Base-by-base conservation (phyloP, 306 rosid species). In the Neltuma alba region DNA sequence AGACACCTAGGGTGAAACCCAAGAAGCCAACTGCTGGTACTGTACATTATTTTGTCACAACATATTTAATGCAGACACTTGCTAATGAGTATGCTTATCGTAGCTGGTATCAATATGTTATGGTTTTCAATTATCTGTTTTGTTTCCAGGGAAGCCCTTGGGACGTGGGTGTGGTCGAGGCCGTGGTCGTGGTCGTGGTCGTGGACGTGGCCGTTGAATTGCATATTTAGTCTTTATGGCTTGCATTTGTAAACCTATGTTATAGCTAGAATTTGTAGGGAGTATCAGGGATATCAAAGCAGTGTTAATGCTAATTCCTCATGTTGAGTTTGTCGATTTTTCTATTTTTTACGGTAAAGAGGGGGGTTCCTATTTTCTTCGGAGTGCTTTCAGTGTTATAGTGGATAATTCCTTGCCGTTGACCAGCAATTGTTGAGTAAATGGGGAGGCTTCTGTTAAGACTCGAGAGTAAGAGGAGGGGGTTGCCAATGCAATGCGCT, bases 251-350 rank as follows among this genome's bases (percentile, higher is more conserved):
- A 63, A 16, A 33, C 25, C 44, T 63, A 16, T 63, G 12, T 34
- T 33, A 28, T 63, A 3, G 44, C 14, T 16, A 36, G 25, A n/a
- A 20, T 65, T 18, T 65, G n/a, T n/a, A n/a, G n/a, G n/a, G 31
- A 2, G 33, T 20, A 55, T 47, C 79, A 23, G 74, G 60, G 81
- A 71, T 73, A 65, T 60, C 72, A 79, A 44, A 45, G 83, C 82
- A 83, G 76, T 67, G 70, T 58, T 50, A 42, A 37, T 21, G 47
- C 48, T 34, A 63, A 80, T 74, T 52, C 15, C 64, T 70, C 37
- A 5, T 70, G 70, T 48, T 83, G 74, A 75, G 25, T 67, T 76
- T 77, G 73, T 54, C 82, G 42, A 70, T 68, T 23, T 70, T 76
- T 16, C 25, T 15, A 45, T 75, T 65, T 68, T 60, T 48, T 0